These are phyloP conservation scores for Solanum sitiens DNA, from an alignment of 257 asterid genomes.

Conservation along the genomic window DNA sequence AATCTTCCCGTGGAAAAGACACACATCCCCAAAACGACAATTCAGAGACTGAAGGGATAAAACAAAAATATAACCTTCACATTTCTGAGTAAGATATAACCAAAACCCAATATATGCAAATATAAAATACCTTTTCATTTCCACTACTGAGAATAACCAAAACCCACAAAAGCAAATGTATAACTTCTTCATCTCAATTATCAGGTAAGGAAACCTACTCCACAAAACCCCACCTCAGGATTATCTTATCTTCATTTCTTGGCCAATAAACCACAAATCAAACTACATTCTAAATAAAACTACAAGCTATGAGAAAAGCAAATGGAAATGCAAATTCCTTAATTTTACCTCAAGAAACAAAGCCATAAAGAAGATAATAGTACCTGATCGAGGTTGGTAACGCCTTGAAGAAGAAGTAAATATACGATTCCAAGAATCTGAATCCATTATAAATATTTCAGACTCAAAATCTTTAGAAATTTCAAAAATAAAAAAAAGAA, in stretches of 20 bases:
- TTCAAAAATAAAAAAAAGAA: not conserved
- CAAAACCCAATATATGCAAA: not conserved
- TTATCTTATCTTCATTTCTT: not conserved
- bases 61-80: not conserved
- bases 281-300: not conserved
- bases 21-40: not conserved
- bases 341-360: not conserved
- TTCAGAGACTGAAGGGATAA: not conserved
- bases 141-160: not conserved
- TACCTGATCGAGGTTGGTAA: constrained; percentile 57
- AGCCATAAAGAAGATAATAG: not conserved
- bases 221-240: not conserved
- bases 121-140: not conserved
- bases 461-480: not conserved
- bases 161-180: not conserved
- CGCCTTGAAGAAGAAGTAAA: constrained; percentile 41
- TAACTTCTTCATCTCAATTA: not conserved
- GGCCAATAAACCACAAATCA: not conserved
- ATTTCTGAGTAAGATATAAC: not conserved
- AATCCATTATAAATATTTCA: constrained; percentile 33
- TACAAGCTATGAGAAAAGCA: not conserved
- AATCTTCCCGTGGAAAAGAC: not conserved
- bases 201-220: not conserved
- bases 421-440: constrained; percentile 65
- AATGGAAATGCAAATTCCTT: not conserved